Evolutionary conservation across 768 basidiomycete species (phyloP).

Genomic region (Lactarius hatsudake): DNA sequence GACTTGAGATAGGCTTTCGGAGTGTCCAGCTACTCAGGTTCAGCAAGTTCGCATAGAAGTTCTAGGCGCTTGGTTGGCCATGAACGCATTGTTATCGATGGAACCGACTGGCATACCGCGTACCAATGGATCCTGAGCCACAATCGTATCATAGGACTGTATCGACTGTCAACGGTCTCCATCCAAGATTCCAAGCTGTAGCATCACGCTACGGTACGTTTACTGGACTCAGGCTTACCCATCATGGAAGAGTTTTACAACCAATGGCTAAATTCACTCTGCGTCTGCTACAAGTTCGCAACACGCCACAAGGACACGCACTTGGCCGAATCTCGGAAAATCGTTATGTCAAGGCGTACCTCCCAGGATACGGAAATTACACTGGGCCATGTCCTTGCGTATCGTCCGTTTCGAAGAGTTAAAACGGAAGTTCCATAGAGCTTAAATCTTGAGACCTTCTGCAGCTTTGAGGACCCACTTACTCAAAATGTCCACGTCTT

Average conservation of each 20-base stretch:
- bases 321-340: background rate
- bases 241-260: too few relatives aligned
- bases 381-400: background rate
- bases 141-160: background rate
- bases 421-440: background rate
- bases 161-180: background rate
- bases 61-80: background rate
- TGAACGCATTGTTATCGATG: background rate
- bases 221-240: too few relatives aligned
- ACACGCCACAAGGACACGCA: background rate
- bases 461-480: background rate
- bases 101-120: background rate
- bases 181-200: background rate
- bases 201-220: background rate
- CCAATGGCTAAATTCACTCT: slow-evolving; percentile 1
- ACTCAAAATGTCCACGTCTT: background rate
- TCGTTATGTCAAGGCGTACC: too few relatives aligned
- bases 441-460: background rate
- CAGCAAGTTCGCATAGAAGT: background rate
- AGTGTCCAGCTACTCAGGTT: too few relatives aligned
- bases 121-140: background rate
- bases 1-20: background rate
- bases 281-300: background rate
- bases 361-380: background rate
- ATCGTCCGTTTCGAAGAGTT: background rate